phyloP scores from a whole-genome alignment of 306 rosid genomes.

The Quercus bicolor region DNA sequence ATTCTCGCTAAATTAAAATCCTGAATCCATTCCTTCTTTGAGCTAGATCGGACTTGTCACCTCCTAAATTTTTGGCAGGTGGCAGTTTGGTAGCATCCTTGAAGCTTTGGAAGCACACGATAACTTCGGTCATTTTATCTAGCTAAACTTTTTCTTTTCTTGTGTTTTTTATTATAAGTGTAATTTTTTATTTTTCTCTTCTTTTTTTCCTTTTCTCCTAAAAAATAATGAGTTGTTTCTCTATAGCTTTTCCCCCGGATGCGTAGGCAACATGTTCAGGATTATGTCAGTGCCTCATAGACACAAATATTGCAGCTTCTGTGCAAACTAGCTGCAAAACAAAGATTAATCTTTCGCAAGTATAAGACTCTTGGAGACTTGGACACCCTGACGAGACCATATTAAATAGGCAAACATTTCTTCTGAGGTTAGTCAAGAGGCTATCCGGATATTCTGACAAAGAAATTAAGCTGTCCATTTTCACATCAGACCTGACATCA shows the following conservation, averaged over 20 bases:
- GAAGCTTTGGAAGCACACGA: conserved; percentile 61
- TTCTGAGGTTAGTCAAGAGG: background rate
- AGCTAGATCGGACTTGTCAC: background rate
- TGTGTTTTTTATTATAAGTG: background rate
- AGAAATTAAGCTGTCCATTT: background rate
- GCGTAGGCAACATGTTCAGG: background rate
- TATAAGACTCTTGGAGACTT: background rate
- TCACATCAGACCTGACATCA: background rate
- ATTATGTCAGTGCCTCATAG: background rate
- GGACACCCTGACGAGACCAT: background rate
- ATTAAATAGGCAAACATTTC: conserved; percentile 8
- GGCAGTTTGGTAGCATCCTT: conserved; percentile 68
- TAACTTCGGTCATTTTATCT: conserved; percentile 20
- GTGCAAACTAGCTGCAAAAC: background rate
- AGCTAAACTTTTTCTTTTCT: conserved; percentile 29
- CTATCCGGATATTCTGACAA: background rate
- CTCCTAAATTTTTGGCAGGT: conserved; percentile 40
- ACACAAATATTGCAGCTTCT: background rate
- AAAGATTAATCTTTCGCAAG: background rate
- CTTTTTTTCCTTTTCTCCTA: background rate
- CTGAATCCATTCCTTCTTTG: too few relatives aligned
- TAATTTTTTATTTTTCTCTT: background rate
- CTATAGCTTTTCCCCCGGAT: conserved; percentile 1
- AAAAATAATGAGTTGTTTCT: background rate
- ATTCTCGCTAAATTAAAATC: too few relatives aligned